Conservation (phyloP, 140 eudicot genomes). For the Flaveria floridana region DNA sequence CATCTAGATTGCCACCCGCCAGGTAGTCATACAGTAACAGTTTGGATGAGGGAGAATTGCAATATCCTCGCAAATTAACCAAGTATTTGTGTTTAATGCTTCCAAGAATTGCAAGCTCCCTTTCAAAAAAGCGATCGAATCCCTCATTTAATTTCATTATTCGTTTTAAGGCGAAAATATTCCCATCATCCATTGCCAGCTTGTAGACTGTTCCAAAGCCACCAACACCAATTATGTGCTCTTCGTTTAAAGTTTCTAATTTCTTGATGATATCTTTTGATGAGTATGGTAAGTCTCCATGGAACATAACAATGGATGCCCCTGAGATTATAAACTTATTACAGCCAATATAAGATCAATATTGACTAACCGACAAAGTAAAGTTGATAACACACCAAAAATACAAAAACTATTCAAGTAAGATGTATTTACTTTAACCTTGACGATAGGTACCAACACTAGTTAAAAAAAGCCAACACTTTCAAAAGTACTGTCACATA, state of each 20-base stretch:
- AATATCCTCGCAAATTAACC: conserved; percentile 94
- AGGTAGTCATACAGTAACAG: conserved; percentile 83
- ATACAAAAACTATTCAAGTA: conserved; percentile 7
- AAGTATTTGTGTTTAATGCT: conserved; percentile 88
- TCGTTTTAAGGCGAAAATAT: conserved; percentile 86
- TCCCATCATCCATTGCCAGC: conserved; percentile 92
- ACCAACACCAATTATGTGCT: conserved; percentile 83
- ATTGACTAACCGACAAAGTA: neutral
- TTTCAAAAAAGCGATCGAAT: conserved; percentile 84
- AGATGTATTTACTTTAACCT: neutral
- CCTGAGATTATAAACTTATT: conserved; percentile 45
- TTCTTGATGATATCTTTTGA: conserved; percentile 92
- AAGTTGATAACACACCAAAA: conserved; percentile 4
- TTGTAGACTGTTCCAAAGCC: conserved; percentile 98
- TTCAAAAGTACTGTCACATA: neutral
- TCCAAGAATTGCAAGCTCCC: conserved; percentile 96
- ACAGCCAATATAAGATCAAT: conserved; percentile 26
- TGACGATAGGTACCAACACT: neutral
- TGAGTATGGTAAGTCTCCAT: conserved; percentile 96
- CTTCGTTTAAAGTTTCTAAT: conserved; percentile 73
- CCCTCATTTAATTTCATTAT: conserved; percentile 86
- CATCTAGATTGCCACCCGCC: conserved; percentile 91
- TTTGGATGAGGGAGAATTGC: conserved; percentile 93
- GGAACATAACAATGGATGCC: conserved; percentile 95
- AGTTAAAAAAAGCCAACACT: neutral